Evolutionary conservation across 495 filamentous ascomycete genomes (phyloP).

Genomic region (Neurospora sp.): DNA sequence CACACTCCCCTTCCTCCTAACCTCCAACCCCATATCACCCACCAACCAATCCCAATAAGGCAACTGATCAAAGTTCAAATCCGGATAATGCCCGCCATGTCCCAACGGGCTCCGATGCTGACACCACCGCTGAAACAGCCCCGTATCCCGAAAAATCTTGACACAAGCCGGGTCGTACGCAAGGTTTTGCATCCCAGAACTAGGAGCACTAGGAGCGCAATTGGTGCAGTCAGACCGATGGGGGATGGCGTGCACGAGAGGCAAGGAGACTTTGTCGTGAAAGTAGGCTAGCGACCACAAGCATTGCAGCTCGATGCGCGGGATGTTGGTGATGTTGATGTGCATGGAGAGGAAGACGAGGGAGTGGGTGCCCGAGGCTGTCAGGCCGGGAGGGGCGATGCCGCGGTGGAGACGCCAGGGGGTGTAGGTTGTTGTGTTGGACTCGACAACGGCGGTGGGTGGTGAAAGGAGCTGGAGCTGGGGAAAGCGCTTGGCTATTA

Average conservation of each 20-base stretch:
- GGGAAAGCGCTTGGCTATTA: constrained; percentile 50
- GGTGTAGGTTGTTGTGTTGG: constrained; percentile 8
- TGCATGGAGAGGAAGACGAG: constrained; percentile 55
- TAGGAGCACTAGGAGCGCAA: not conserved
- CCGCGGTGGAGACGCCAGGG: constrained; percentile 51
- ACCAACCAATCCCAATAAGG: constrained; percentile 58
- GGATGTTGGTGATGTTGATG: constrained; percentile 45
- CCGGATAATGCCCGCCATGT: constrained; percentile 45
- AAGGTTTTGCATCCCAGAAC: not conserved
- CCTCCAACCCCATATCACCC: constrained; percentile 42
- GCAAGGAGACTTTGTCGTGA: constrained; percentile 12
- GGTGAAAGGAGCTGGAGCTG: constrained; percentile 30
- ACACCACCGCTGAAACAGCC: constrained; percentile 47
- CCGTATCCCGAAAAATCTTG: constrained; percentile 30
- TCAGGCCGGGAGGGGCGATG: constrained; percentile 46
- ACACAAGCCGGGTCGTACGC: not conserved
- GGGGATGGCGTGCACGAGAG: not conserved
- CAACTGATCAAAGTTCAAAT: constrained; percentile 55
- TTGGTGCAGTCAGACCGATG: not conserved
- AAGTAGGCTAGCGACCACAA: constrained; percentile 31
- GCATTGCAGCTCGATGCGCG: constrained; percentile 16
- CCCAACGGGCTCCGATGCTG: constrained; percentile 47
- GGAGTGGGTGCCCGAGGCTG: constrained; percentile 9
- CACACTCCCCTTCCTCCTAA: constrained; percentile 8
- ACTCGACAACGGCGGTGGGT: no score